These are phyloP conservation scores for Gymnopus androsaceus DNA, from an alignment of 1,284 basidiomycete genomes.

Conservation along the genomic window DNA sequence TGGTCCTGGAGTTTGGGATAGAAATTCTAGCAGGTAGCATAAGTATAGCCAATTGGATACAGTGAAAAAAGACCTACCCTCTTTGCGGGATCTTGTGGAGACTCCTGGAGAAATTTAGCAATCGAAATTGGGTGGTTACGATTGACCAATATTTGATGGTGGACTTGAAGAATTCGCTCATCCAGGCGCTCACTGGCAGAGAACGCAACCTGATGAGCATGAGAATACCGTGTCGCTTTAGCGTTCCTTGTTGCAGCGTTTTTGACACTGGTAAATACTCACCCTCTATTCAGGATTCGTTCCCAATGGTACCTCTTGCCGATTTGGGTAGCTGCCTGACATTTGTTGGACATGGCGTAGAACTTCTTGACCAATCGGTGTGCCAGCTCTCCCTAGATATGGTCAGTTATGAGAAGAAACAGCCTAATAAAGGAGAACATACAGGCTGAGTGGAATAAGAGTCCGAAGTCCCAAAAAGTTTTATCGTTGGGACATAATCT, in stretches of 20 bases:
- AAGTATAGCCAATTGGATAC: not conserved
- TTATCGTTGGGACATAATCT: constrained; percentile 33
- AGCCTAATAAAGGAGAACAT: not conserved
- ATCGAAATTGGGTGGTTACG: not conserved
- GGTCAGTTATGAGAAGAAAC: constrained; percentile 26
- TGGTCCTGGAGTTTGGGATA: constrained; percentile 31
- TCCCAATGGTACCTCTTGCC: constrained; percentile 16
- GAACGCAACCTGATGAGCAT: not conserved
- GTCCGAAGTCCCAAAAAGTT: constrained; percentile 34
- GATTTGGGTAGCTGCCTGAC: constrained; percentile 26
- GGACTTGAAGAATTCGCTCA: not conserved
- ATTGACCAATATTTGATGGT: not conserved
- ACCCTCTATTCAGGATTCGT: not conserved
- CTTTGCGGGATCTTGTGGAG: not conserved
- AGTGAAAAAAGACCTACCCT: not conserved
- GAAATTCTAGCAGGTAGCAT: constrained; percentile 22
- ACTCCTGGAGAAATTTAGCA: not conserved
- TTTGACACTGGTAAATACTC: too few species aligned
- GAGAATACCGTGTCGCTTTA: not conserved
- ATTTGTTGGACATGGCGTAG: constrained; percentile 31
- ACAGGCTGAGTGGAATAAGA: constrained; percentile 33
- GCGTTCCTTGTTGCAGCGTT: not conserved
- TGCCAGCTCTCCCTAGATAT: constrained; percentile 33
- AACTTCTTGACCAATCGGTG: constrained; percentile 32
- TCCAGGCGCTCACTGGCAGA: not conserved